A percentile compares a stretch with the other conserved stretches of the same genome.
Evolutionary conservation across 2,329 filamentous ascomycete genomes (phyloP).

Genomic region (Aspergillus tubingensis): DNA sequence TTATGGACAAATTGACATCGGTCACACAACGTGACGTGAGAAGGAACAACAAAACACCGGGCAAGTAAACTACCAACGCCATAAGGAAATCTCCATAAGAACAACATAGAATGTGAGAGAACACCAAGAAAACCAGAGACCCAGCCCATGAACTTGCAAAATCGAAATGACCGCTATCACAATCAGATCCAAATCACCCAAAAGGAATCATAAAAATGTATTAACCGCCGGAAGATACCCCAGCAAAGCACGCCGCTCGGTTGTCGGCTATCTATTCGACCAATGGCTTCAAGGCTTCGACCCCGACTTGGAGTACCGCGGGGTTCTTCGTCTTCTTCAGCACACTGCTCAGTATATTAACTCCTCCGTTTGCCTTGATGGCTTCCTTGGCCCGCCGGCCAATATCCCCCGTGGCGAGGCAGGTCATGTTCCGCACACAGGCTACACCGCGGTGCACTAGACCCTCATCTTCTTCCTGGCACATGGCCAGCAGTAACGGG

Average conservation of each 20-base stretch:
- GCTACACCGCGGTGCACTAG: constrained; percentile 69
- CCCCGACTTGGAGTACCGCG: constrained; percentile 70
- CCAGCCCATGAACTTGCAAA: not conserved
- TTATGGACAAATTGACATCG: not conserved
- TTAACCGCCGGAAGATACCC: constrained; percentile 6
- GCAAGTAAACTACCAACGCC: constrained; percentile 1
- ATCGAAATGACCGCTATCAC: constrained; percentile 7
- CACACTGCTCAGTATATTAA: constrained; percentile 69
- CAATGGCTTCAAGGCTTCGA: constrained; percentile 71
- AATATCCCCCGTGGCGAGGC: constrained; percentile 62
- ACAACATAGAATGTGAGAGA: not conserved
- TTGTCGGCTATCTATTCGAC: constrained; percentile 42
- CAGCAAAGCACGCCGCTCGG: constrained; percentile 10
- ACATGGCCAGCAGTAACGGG: constrained; percentile 76
- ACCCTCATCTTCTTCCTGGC: constrained; percentile 63
- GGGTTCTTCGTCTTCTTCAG: constrained; percentile 68
- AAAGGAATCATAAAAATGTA: constrained; percentile 16
- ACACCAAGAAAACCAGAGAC: not conserved
- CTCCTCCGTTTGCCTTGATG: constrained; percentile 63
- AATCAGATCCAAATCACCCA: constrained; percentile 14
- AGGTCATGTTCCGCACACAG: constrained; percentile 71
- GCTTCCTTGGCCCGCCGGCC: constrained; percentile 63
- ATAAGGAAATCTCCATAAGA: not conserved
- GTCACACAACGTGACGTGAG: not conserved
- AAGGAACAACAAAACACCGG: not conserved